Percentiles rank a stretch among this genome's conserved stretches.
phyloP scores from a whole-genome alignment of 345 rosid species.

The Syzygium grande region DNA sequence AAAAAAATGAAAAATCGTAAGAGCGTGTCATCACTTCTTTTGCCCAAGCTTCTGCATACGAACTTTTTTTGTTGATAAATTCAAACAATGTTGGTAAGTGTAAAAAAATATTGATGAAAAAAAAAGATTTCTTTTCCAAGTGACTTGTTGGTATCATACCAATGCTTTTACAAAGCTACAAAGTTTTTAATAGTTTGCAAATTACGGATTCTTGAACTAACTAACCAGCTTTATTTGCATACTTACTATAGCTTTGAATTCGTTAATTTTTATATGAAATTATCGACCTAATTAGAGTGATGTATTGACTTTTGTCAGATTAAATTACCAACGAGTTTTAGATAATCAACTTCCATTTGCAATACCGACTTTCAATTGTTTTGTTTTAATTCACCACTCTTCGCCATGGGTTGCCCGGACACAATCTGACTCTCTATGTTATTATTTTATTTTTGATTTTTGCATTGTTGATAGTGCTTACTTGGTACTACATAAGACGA shows the following conservation, averaged over 20 bases:
- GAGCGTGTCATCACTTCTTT: too few relatives aligned
- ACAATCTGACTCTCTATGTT: neutral
- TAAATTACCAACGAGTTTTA: neutral
- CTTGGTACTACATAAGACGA: neutral
- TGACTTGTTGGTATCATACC: neutral
- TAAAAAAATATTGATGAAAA: neutral
- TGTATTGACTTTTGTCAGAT: neutral
- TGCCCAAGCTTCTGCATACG: neutral
- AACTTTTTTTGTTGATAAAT: neutral
- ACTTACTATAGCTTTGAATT: neutral
- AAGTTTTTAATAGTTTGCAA: neutral
- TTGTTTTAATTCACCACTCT: neutral
- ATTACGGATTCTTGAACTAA: neutral
- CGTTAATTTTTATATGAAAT: neutral
- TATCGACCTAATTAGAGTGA: neutral
- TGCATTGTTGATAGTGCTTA: neutral
- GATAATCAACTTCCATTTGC: too few relatives aligned
- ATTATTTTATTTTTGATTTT: neutral
- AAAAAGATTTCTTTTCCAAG: neutral
- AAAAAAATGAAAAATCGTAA: too few relatives aligned
- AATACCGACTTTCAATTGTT: neutral
- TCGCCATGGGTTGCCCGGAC: neutral
- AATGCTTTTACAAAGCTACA: neutral
- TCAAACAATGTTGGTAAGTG: neutral
- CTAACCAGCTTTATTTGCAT: neutral